phyloP scores from a whole-genome alignment of 2,329 filamentous ascomycete species.

The Pyricularia pennisetigena region DNA sequence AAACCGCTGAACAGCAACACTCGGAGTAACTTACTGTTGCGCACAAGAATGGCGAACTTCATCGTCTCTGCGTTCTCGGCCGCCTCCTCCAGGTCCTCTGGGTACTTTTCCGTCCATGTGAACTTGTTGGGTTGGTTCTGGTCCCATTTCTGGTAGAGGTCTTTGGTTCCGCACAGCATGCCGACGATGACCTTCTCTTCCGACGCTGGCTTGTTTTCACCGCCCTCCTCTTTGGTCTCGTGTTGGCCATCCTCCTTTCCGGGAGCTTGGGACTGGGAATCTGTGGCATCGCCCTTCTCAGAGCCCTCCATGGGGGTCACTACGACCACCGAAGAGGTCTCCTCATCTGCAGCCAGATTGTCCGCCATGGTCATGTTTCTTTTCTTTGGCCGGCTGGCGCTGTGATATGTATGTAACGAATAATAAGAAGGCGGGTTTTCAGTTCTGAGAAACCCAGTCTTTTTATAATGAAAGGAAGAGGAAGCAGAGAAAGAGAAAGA shows the following conservation, averaged over 20 bases:
- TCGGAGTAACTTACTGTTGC: slow-evolving; percentile 24
- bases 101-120: slow-evolving; percentile 42
- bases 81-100: slow-evolving; percentile 38
- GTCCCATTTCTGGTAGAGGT: slow-evolving; percentile 11
- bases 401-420: background rate
- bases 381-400: background rate
- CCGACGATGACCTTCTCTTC: slow-evolving; percentile 8
- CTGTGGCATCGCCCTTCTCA: background rate
- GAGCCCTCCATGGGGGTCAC: slow-evolving; percentile 1
- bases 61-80: slow-evolving; percentile 48
- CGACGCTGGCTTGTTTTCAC: background rate
- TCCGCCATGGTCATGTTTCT: background rate
- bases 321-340: slow-evolving; percentile 3
- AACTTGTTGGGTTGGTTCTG: slow-evolving; percentile 7
- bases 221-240: background rate
- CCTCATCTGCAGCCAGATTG: background rate
- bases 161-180: slow-evolving; percentile 8
- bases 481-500: background rate
- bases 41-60: slow-evolving; percentile 46
- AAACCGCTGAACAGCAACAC: background rate
- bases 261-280: background rate
- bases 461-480: background rate
- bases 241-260: background rate
- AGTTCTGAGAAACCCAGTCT: background rate
- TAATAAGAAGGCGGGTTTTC: background rate